Percentiles rank a stretch among this genome's conserved stretches.
Conservation (phyloP, 192 early-diverging fungal genomes). For the Dimargaris verticillata region DNA sequence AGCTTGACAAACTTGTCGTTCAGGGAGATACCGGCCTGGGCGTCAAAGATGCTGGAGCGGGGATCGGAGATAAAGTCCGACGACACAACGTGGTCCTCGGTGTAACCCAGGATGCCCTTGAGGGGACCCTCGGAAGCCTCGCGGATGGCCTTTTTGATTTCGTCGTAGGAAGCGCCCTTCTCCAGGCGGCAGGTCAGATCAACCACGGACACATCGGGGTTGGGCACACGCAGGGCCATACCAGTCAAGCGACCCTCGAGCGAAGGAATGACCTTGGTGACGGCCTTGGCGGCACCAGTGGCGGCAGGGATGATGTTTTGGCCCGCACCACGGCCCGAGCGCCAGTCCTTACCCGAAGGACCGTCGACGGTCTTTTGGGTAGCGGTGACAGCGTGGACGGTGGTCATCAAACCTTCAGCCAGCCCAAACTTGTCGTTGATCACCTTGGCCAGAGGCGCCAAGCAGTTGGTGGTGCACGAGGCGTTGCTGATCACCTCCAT, state of each 20-base stretch:
- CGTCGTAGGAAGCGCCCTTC: conserved; percentile 79
- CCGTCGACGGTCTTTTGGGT: conserved; percentile 99
- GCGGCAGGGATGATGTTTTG: conserved; percentile 97
- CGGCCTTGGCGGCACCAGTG: conserved; percentile 98
- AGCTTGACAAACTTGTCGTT: conserved; percentile 94
- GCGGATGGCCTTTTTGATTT: conserved; percentile 73
- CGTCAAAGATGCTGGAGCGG: conserved; percentile 87
- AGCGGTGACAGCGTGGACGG: conserved; percentile 94
- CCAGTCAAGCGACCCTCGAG: conserved; percentile 94
- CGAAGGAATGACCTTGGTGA: conserved; percentile 89
- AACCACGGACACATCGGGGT: conserved; percentile 90
- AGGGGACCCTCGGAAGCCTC: conserved; percentile 51
- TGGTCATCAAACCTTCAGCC: conserved; percentile 94
- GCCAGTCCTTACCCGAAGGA: conserved; percentile 94
- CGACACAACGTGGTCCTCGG: conserved; percentile 90
- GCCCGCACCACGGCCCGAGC: conserved; percentile 86
- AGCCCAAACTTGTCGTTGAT: conserved; percentile 93
- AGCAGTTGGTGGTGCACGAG: conserved; percentile 99
- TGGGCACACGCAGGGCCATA: conserved; percentile 95
- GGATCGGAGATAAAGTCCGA: conserved; percentile 85
- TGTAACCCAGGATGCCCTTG: conserved; percentile 86
- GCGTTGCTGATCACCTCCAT: conserved; percentile 91
- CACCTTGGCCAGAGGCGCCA: conserved; percentile 94
- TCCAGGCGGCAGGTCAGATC: conserved; percentile 85
- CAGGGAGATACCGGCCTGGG: conserved; percentile 87